Evolutionary conservation across 768 basidiomycete species (phyloP), one percentile per base, ranked within the genome.

Genomic region (Suillus paluster): DNA sequence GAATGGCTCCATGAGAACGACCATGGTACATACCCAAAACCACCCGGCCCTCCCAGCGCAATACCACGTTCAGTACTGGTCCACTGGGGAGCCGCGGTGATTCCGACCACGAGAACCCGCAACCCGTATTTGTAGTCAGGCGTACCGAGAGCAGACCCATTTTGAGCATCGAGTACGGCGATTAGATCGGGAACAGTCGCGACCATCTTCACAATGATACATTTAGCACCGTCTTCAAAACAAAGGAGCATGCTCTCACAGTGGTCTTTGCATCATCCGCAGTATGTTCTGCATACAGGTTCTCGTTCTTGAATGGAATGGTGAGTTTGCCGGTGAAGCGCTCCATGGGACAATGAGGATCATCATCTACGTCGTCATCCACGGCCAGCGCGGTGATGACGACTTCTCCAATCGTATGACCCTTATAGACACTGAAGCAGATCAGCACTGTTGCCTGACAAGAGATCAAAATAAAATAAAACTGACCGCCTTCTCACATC

Each of bases 141-240:
- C 1, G 87, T 87, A 15, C 88, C 87, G 9, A 90, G 74, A 34
- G 86, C 83, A 4, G 80, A 76, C 0, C 88, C 88, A 60, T 76
- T 85, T 64, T 86, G 86, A 23, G 85, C 82, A 64, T 90, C 88
- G 12, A 89, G 72, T 12, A 89, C 83, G 0, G 83, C 77, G 58
- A 90, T 87, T 27, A 90, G 77, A 70, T 90, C 88, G 4, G 88
- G 89, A 12, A 90, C 88, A 38, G 81, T 79, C 36, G 81, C 84
- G 1, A 84, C 73, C 42, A 86, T 74, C 80, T 84, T 44, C 27
- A 62, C 66, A 44, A 67, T 63, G 30, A 54, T 44, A 15, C 33
- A 8, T n/a, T 33, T 27, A 27, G 36, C 12, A 27, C 21, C n/a
- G 58, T 50, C 36, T 55, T 56, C 45, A 60, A 15, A 53, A 36